Conservation (phyloP, 73 alveolate species). For the Tetrahymena malaccensis region DNA sequence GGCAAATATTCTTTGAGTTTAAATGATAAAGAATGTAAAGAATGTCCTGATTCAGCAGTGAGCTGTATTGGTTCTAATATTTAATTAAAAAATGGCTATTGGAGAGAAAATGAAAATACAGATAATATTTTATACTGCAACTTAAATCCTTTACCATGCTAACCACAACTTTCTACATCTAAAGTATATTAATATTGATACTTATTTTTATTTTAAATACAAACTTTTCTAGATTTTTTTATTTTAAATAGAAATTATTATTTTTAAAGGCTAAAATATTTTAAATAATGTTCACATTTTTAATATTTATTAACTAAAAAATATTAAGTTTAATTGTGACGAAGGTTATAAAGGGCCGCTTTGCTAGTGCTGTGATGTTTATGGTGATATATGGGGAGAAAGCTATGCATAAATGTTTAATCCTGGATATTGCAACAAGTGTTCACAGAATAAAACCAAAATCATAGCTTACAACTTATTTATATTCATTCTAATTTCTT, state of each 20-base stretch:
- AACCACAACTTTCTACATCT: background rate
- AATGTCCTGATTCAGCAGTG: background rate
- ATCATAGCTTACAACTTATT: no score
- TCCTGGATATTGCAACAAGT: background rate
- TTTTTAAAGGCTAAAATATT: no score
- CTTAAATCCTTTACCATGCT: background rate
- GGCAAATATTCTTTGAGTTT: background rate
- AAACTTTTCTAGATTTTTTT: no score
- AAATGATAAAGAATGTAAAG: background rate
- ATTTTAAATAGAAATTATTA: no score
- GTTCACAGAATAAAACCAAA: background rate
- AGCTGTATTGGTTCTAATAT: background rate
- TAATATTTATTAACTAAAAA: no score
- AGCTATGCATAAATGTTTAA: background rate
- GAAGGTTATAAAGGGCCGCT: background rate
- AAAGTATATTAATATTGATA: background rate
- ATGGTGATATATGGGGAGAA: background rate
- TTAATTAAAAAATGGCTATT: background rate
- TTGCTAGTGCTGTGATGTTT: background rate
- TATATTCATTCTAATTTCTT: no score
- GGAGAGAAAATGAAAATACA: background rate
- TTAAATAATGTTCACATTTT: no score
- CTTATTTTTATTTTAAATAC: no score
- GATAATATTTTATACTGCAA: background rate
- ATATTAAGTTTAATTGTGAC: background rate